Percentiles rank a stretch among this genome's conserved stretches.
These are phyloP conservation scores for Leccinum uliginosum DNA, from an alignment of 768 basidiomycete species.

Conservation along the genomic window DNA sequence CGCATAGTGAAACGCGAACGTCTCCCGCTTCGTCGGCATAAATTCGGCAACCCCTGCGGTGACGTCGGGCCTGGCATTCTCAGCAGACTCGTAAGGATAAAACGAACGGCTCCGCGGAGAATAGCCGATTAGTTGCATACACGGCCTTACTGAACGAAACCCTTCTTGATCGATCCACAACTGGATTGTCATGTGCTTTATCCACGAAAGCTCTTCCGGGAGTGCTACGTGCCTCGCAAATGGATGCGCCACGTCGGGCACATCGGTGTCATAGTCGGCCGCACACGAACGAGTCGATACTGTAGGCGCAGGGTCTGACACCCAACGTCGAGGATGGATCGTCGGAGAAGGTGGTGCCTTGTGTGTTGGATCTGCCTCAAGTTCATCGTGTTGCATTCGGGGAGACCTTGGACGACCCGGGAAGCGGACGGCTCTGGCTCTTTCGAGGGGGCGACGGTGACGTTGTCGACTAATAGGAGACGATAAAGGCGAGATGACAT, in stretches of 20 bases:
- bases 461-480: constrained; percentile 19
- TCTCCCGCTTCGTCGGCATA: constrained; percentile 51
- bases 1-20: constrained; percentile 69
- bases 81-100: constrained; percentile 23
- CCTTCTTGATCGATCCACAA: constrained; percentile 84
- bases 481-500: constrained; percentile 19
- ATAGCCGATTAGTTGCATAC: constrained; percentile 57
- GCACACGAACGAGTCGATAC: constrained; percentile 6
- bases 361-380: constrained; percentile 6
- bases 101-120: constrained; percentile 31
- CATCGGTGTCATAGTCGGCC: background rate
- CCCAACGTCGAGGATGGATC: constrained; percentile 12
- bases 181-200: constrained; percentile 50
- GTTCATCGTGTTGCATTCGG: constrained; percentile 15
- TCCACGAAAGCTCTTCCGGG: constrained; percentile 45
- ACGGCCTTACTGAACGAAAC: constrained; percentile 58
- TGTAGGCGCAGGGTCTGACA: constrained; percentile 5
- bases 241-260: constrained; percentile 5
- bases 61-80: constrained; percentile 27
- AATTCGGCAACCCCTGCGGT: constrained; percentile 59
- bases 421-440: constrained; percentile 30
- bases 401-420: constrained; percentile 25
- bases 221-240: constrained; percentile 20
- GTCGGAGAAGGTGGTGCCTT: constrained; percentile 3
- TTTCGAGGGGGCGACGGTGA: constrained; percentile 30